Evolutionary conservation across 2,329 filamentous ascomycete genomes (phyloP).

Genomic region (Myotisia sp.): DNA sequence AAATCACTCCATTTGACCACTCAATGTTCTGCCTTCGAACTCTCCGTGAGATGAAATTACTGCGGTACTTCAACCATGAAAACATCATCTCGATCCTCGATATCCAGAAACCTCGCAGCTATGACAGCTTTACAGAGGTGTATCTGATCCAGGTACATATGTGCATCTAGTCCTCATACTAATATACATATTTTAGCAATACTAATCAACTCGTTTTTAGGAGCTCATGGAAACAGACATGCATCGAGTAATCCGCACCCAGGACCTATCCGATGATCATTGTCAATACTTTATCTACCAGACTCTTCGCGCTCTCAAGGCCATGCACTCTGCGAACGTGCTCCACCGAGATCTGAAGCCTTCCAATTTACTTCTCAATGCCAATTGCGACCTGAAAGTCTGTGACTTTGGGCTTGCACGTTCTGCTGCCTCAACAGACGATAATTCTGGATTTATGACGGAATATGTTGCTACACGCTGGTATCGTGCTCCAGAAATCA

Average conservation of each 20-base stretch:
- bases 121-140: conserved; percentile 91
- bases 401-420: conserved; percentile 95
- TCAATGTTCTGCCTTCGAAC: conserved; percentile 98
- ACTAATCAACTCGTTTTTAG: conserved; percentile 34
- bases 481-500: conserved; percentile 98
- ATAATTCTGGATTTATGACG: conserved; percentile 99
- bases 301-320: conserved; percentile 90
- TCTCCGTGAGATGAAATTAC: conserved; percentile 94
- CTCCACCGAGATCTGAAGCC: conserved; percentile 95
- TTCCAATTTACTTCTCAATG: conserved; percentile 90
- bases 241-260: conserved; percentile 96
- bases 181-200: conserved; percentile 10
- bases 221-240: conserved; percentile 99
- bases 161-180: neutral
- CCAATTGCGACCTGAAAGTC: conserved; percentile 97
- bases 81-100: conserved; percentile 99
- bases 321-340: conserved; percentile 98
- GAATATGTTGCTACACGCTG: conserved; percentile 99
- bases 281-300: conserved; percentile 99
- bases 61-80: conserved; percentile 98
- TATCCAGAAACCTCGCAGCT: conserved; percentile 94
- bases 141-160: conserved; percentile 82
- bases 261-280: conserved; percentile 96
- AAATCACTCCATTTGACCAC: conserved; percentile 98
- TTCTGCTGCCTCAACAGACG: conserved; percentile 90